Evolutionary conservation across 2,329 filamentous ascomycete genomes (phyloP).

Genomic region (Neurospora crassa): DNA sequence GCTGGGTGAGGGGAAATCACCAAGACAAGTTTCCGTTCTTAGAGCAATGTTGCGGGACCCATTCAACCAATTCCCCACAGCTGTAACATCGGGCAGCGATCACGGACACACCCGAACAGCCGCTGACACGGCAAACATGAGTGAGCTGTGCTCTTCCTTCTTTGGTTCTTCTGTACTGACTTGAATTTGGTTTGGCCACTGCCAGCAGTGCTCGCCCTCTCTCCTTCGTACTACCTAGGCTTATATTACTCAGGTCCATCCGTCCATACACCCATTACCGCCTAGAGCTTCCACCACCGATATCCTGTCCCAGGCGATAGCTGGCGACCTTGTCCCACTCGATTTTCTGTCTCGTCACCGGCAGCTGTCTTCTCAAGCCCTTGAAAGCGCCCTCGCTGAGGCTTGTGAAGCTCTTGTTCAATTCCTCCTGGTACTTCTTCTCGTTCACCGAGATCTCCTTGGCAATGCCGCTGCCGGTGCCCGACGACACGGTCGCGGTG

Average conservation of each 20-base stretch:
- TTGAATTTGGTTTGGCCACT: neutral
- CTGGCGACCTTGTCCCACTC: constrained; percentile 98
- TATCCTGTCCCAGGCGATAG: constrained; percentile 77
- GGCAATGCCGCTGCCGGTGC: constrained; percentile 58
- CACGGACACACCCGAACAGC: neutral
- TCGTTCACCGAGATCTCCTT: constrained; percentile 71
- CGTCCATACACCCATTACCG: constrained; percentile 26
- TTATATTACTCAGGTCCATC: neutral
- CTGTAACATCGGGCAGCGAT: neutral
- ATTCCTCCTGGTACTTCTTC: constrained; percentile 90
- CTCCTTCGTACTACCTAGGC: neutral
- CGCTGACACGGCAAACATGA: neutral
- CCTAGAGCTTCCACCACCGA: constrained; percentile 56
- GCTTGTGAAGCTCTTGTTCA: constrained; percentile 81
- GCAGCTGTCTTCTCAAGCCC: constrained; percentile 80
- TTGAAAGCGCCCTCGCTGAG: constrained; percentile 96
- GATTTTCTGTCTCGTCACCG: constrained; percentile 95
- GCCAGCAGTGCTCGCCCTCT: neutral
- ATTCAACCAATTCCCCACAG: neutral
- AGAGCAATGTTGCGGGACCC: neutral
- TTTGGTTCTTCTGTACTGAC: neutral
- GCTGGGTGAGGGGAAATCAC: neutral
- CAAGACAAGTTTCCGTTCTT: neutral
- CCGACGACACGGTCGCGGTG: constrained; percentile 48
- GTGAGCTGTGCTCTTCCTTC: neutral